These are phyloP conservation scores for Sporothrix protearum DNA, from an alignment of 2,329 filamentous ascomycete species.

Conservation along the genomic window DNA sequence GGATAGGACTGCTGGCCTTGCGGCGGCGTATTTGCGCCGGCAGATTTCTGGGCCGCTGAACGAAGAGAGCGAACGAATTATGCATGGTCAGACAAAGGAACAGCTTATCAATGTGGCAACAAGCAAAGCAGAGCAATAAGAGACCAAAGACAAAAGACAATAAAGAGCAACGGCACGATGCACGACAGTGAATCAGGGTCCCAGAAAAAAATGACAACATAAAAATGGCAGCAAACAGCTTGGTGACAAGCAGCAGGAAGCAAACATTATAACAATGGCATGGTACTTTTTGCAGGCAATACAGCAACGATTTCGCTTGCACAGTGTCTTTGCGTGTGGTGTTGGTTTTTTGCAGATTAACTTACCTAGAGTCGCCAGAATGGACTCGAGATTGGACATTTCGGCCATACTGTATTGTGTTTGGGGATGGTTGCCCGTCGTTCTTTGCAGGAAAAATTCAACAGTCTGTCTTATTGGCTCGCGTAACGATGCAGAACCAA, in stretches of 20 bases:
- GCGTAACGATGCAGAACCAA: not conserved
- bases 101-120: not conserved
- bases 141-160: not conserved
- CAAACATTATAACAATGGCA: not conserved
- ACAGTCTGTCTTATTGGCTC: not conserved
- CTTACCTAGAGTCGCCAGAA: conserved; percentile 32
- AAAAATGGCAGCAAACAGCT: not conserved
- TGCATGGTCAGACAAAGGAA: conserved; percentile 26
- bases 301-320: not conserved
- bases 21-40: conserved; percentile 22
- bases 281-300: not conserved
- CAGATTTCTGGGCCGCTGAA: conserved; percentile 30
- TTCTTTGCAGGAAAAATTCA: not conserved
- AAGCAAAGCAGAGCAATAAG: not conserved
- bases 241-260: not conserved
- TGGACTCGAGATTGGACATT: conserved; percentile 30
- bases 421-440: not conserved
- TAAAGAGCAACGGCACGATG: not conserved
- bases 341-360: conserved; percentile 3
- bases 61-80: conserved; percentile 10
- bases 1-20: conserved; percentile 26
- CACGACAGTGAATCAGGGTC: not conserved
- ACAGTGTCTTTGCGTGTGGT: not conserved
- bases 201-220: not conserved
- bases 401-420: conserved; percentile 25